A percentile compares a stretch with the other conserved stretches of the same genome.
Evolutionary conservation across 2,329 filamentous ascomycete genomes (phyloP).

Genomic region (Paecilomyces fulvus): DNA sequence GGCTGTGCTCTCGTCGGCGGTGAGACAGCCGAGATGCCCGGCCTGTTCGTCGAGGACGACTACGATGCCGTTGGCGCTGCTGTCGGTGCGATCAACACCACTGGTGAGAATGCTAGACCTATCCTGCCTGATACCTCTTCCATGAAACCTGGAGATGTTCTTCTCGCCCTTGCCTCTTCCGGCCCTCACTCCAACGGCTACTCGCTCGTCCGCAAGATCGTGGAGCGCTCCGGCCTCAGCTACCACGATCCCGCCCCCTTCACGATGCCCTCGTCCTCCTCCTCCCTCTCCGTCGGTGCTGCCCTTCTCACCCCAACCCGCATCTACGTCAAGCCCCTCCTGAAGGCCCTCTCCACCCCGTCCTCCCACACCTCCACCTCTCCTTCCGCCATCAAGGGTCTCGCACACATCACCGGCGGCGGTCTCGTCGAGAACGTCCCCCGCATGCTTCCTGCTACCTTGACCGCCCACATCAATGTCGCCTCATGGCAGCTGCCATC

Average conservation of each 20-base stretch:
- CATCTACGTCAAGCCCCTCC: slow-evolving; percentile 81
- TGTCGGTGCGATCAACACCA: slow-evolving; percentile 64
- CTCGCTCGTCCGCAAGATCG: slow-evolving; percentile 86
- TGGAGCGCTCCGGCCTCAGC: slow-evolving; percentile 61
- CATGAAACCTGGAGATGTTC: slow-evolving; percentile 75
- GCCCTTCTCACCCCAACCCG: slow-evolving; percentile 80
- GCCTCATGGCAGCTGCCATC: slow-evolving; percentile 64
- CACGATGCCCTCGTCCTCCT: slow-evolving; percentile 43
- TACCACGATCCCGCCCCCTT: slow-evolving; percentile 73
- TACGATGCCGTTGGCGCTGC: slow-evolving; percentile 92
- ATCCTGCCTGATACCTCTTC: slow-evolving; percentile 66
- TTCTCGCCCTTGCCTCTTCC: slow-evolving; percentile 75
- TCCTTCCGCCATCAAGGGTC: slow-evolving; percentile 65
- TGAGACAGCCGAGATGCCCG: slow-evolving; percentile 97
- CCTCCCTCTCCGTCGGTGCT: slow-evolving; percentile 52
- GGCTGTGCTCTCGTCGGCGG: slow-evolving; percentile 90
- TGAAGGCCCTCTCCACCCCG: slow-evolving; percentile 49
- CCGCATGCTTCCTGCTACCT: slow-evolving; percentile 71
- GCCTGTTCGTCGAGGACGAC: slow-evolving; percentile 78
- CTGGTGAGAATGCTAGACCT: slow-evolving; percentile 44
- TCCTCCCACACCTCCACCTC: slow-evolving; percentile 11
- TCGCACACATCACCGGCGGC: slow-evolving; percentile 94
- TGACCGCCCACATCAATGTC: slow-evolving; percentile 75
- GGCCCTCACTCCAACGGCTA: slow-evolving; percentile 96
- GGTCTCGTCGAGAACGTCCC: slow-evolving; percentile 91